Conservation (phyloP, 2,329 filamentous ascomycete species). For the Capronia americana region DNA sequence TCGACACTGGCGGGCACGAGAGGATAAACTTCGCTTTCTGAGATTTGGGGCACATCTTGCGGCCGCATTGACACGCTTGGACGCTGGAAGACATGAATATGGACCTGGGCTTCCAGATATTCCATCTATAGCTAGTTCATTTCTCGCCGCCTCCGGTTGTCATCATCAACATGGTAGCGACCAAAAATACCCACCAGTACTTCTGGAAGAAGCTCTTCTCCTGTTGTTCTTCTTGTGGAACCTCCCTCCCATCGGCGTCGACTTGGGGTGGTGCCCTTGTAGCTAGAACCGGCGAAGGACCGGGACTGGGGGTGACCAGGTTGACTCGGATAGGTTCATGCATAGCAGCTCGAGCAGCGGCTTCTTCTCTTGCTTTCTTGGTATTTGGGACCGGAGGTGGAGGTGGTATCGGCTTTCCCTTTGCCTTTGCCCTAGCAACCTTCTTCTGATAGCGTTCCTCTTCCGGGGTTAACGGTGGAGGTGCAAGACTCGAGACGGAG, state of each 20-base stretch:
- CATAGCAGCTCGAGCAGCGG: conserved; percentile 27
- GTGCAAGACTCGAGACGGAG: conserved; percentile 38
- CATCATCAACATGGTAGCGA: conserved; percentile 50
- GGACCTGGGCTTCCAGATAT: neutral
- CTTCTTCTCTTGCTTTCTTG: conserved; percentile 37
- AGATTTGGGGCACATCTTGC: neutral
- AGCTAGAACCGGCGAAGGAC: conserved; percentile 49
- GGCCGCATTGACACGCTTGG: neutral
- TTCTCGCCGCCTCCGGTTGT: conserved; percentile 46
- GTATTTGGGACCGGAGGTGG: conserved; percentile 34
- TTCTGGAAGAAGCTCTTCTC: conserved; percentile 56
- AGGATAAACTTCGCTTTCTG: neutral
- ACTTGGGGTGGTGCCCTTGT: conserved; percentile 48
- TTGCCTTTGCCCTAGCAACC: conserved; percentile 35
- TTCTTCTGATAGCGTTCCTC: conserved; percentile 37
- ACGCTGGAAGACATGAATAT: neutral
- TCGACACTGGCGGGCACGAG: neutral
- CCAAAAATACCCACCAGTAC: conserved; percentile 57
- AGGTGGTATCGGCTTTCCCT: conserved; percentile 37
- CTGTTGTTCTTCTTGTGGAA: conserved; percentile 44
- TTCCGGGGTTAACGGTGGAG: conserved; percentile 32
- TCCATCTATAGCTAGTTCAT: conserved; percentile 16
- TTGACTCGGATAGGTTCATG: conserved; percentile 43
- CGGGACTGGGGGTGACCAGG: conserved; percentile 44
- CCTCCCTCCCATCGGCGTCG: conserved; percentile 45